Percentiles rank a stretch among this genome's conserved stretches.
phyloP scores from a whole-genome alignment of 2,329 filamentous ascomycete genomes.

The Chaetomiaceae sp. region DNA sequence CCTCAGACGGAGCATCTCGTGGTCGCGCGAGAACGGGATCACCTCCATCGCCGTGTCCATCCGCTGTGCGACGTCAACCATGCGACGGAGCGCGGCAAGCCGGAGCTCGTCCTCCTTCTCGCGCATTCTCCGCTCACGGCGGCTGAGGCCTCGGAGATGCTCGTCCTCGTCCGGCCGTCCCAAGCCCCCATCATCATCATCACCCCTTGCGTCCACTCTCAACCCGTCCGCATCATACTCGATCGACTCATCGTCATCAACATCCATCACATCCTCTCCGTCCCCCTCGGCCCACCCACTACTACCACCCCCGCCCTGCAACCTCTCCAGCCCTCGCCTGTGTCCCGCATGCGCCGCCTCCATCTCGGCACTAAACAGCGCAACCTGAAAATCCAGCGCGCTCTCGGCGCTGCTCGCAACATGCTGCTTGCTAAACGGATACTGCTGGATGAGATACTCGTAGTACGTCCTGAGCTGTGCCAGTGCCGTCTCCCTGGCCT shows the following conservation, averaged over 20 bases:
- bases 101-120: constrained; percentile 40
- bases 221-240: constrained; percentile 9
- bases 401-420: constrained; percentile 54
- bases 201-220: constrained; percentile 18
- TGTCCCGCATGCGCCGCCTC: constrained; percentile 65
- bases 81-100: constrained; percentile 49
- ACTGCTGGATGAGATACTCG: constrained; percentile 69
- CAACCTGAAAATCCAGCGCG: constrained; percentile 74
- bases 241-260: constrained; percentile 15
- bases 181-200: constrained; percentile 10
- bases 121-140: constrained; percentile 24
- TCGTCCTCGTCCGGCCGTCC: constrained; percentile 8
- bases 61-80: constrained; percentile 58
- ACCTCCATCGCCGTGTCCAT: constrained; percentile 68
- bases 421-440: constrained; percentile 62
- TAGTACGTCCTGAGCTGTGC: constrained; percentile 57
- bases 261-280: constrained; percentile 24
- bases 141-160: constrained; percentile 7
- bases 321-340: constrained; percentile 37
- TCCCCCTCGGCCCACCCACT: constrained; percentile 20
- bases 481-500: no score
- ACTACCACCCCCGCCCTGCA: constrained; percentile 27
- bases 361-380: constrained; percentile 75
- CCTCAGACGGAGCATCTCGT: constrained; percentile 62
- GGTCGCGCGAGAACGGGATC: constrained; percentile 64